These are phyloP conservation scores for Daldinia bambusicola DNA, from an alignment of 495 filamentous ascomycete species.

Conservation along the genomic window DNA sequence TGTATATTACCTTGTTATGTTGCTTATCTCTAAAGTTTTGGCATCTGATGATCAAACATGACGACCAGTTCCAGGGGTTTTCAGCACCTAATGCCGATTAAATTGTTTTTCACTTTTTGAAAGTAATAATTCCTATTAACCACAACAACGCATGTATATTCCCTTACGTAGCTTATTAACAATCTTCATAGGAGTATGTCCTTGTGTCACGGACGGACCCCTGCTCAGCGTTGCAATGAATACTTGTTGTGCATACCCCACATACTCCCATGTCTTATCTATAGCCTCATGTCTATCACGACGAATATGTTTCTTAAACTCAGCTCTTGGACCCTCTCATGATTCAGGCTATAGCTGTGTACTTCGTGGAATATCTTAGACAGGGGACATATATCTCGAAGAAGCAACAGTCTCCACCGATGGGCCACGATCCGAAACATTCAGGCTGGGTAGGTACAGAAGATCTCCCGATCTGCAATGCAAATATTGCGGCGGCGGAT, in stretches of 20 bases:
- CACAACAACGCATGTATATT: too few species aligned
- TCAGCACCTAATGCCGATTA: too few species aligned
- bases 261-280: background rate
- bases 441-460: background rate
- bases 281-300: background rate
- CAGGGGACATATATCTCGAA: background rate
- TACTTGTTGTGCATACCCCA: background rate
- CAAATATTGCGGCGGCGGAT: background rate
- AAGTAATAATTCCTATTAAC: too few species aligned
- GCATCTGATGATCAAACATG: too few species aligned
- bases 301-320: background rate
- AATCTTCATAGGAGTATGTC: background rate
- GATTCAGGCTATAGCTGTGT: background rate
- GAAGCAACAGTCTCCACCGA: background rate
- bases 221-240: background rate
- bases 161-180: too few species aligned
- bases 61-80: too few species aligned
- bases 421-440: background rate
- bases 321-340: background rate
- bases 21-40: too few species aligned
- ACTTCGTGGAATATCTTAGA: background rate
- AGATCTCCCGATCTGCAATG: constrained; percentile 2
- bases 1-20: too few species aligned
- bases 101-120: too few species aligned
- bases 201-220: background rate